Conservation (phyloP, 2,329 filamentous ascomycete species). For the Exophiala sp. region DNA sequence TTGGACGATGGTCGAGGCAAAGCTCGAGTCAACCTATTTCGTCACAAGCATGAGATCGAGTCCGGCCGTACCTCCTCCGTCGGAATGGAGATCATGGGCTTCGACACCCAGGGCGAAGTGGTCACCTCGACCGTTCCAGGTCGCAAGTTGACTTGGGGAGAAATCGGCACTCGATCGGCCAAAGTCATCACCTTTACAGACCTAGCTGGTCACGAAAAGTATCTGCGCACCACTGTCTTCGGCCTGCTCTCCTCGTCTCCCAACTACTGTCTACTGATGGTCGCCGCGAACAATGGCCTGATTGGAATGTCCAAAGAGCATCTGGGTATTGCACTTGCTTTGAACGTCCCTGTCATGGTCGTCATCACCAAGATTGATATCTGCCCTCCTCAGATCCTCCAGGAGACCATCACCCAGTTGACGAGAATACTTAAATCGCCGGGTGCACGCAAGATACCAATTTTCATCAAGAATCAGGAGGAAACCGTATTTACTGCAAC, state of each 20-base stretch:
- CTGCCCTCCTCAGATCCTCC: constrained; percentile 87
- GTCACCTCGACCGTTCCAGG: constrained; percentile 76
- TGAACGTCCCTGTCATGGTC: constrained; percentile 97
- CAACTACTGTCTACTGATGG: constrained; percentile 97
- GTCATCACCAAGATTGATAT: constrained; percentile 98
- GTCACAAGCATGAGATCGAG: constrained; percentile 97
- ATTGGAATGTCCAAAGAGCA: constrained; percentile 99
- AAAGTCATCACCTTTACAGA: constrained; percentile 98
- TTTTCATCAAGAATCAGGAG: constrained; percentile 86
- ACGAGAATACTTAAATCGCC: constrained; percentile 90
- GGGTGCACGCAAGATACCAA: constrained; percentile 87
- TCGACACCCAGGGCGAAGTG: constrained; percentile 78
- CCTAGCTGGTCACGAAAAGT: constrained; percentile 89
- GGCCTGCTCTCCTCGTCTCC: constrained; percentile 89
- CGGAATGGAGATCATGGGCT: constrained; percentile 98
- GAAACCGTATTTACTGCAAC: constrained; percentile 92
- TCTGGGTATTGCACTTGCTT: constrained; percentile 82
- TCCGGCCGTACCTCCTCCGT: constrained; percentile 92
- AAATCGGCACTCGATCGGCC: constrained; percentile 86
- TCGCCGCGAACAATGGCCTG: constrained; percentile 93
- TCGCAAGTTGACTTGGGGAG: constrained; percentile 88
- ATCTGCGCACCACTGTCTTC: constrained; percentile 92
- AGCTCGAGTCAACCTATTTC: constrained; percentile 89
- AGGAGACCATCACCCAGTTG: constrained; percentile 87
- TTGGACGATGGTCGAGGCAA: constrained; percentile 92